Conservation (phyloP, 2,329 filamentous ascomycete species). For the Cucurbitaria berberidis region DNA sequence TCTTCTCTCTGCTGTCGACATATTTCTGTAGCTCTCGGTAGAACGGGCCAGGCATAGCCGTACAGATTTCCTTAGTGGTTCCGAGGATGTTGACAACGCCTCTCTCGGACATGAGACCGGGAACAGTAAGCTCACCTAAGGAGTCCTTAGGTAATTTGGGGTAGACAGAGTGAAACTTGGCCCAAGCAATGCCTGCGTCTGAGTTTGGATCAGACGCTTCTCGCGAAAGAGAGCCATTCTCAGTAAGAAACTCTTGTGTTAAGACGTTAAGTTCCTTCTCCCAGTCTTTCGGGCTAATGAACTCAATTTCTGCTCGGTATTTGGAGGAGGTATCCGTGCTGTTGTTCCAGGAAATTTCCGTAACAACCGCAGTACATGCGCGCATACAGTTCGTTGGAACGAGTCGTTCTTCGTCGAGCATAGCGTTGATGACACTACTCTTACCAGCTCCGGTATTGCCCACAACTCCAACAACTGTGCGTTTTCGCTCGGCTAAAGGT, state of each 20-base stretch:
- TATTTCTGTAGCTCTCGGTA: constrained; percentile 56
- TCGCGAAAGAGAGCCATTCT: constrained; percentile 46
- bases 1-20: constrained; percentile 63
- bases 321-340: constrained; percentile 44
- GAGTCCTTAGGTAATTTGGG: constrained; percentile 51
- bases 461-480: constrained; percentile 63
- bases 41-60: constrained; percentile 50
- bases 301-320: constrained; percentile 65
- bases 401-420: constrained; percentile 66
- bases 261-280: constrained; percentile 58
- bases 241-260: constrained; percentile 56
- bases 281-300: constrained; percentile 62
- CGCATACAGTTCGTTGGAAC: constrained; percentile 64
- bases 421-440: constrained; percentile 66
- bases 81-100: constrained; percentile 56
- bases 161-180: constrained; percentile 60
- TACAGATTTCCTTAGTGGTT: constrained; percentile 50
- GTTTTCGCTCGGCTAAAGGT: constrained; percentile 49
- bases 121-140: constrained; percentile 45
- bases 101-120: constrained; percentile 52
- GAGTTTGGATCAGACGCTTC: constrained; percentile 53
- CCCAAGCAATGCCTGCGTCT: constrained; percentile 57
- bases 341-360: constrained; percentile 64
- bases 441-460: constrained; percentile 69
- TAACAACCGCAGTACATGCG: constrained; percentile 67